These are phyloP conservation scores for Pseudognaphalium luteoalbum DNA, from an alignment of 129 eudicot species.

Conservation along the genomic window DNA sequence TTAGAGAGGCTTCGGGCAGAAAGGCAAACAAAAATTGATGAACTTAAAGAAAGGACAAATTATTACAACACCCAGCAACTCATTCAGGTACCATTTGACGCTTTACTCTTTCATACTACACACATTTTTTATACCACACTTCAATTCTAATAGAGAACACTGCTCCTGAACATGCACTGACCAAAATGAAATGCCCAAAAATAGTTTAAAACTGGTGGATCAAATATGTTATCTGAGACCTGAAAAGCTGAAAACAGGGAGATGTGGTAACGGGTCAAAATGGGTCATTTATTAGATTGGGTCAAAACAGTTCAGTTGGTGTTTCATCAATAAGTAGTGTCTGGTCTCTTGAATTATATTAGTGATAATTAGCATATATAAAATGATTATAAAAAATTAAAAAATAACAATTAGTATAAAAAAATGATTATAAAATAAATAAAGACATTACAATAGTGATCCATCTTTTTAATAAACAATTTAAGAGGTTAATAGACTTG, in stretches of 20 bases:
- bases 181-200: background rate
- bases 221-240: background rate
- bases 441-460: background rate
- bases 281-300: background rate
- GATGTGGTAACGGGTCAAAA: background rate
- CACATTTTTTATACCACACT: background rate
- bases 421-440: background rate
- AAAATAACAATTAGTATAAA: background rate
- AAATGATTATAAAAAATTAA: background rate
- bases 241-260: conserved; percentile 1
- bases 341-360: background rate
- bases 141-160: background rate
- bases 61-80: conserved; percentile 90
- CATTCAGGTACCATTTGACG: conserved; percentile 64
- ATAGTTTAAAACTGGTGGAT: background rate
- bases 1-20: conserved; percentile 88
- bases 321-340: background rate
- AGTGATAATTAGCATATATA: background rate
- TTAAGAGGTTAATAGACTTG: background rate
- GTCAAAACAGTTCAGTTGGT: background rate
- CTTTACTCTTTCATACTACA: background rate
- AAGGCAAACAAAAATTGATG: conserved; percentile 87
- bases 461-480: background rate
- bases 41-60: conserved; percentile 89
- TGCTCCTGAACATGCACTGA: background rate